A percentile compares a stretch with the other conserved stretches of the same genome.
Evolutionary conservation across 2,329 filamentous ascomycete species (phyloP).

Genomic region (Botrytis galanthina): DNA sequence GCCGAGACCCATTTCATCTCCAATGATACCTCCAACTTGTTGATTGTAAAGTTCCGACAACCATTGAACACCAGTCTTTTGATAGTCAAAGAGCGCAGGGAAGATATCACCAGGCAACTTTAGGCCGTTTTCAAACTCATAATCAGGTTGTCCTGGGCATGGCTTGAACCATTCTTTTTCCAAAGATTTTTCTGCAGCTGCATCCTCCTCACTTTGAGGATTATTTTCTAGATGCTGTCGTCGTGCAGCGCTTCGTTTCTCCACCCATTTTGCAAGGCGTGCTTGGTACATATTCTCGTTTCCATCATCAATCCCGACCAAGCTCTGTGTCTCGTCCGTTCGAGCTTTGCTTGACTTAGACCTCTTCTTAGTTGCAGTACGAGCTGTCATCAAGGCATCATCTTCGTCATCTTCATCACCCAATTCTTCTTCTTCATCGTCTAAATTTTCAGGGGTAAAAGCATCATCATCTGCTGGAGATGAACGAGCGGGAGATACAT

Average conservation of each 20-base stretch:
- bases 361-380: constrained; percentile 40
- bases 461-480: constrained; percentile 34
- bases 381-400: constrained; percentile 43
- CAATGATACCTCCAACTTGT: constrained; percentile 88
- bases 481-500: constrained; percentile 27
- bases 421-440: constrained; percentile 35
- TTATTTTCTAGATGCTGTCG: constrained; percentile 41
- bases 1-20: constrained; percentile 98
- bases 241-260: constrained; percentile 59
- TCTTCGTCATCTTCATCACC: constrained; percentile 35
- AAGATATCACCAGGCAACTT: constrained; percentile 89
- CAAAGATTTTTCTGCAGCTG: constrained; percentile 43
- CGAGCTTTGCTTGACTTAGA: constrained; percentile 26
- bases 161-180: constrained; percentile 76
- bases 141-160: constrained; percentile 78
- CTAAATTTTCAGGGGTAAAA: constrained; percentile 28
- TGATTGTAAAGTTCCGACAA: constrained; percentile 88
- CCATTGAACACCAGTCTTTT: constrained; percentile 97
- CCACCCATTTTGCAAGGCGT: constrained; percentile 73
- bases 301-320: constrained; percentile 71
- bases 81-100: constrained; percentile 90
- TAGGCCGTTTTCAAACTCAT: constrained; percentile 68
- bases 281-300: constrained; percentile 77
- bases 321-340: constrained; percentile 38
- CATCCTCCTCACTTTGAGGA: constrained; percentile 43